A percentile compares a stretch with the other conserved stretches of the same genome.
phyloP scores from a whole-genome alignment of 225 moss, liverwort and hornwort genomes.

The Straminergon stramineum region DNA sequence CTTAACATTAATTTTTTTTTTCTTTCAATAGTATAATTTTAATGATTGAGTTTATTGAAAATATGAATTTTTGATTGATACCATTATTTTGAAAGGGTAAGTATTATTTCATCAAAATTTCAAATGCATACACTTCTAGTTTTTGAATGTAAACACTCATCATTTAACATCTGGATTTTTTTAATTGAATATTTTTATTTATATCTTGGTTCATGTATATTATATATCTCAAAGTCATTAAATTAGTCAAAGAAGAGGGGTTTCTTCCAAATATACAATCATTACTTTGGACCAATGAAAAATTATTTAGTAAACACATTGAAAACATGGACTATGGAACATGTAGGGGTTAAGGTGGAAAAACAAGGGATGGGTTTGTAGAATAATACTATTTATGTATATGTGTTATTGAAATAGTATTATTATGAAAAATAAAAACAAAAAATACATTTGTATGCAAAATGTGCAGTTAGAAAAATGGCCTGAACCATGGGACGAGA shows the following conservation, averaged over 20 bases:
- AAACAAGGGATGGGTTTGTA: not conserved
- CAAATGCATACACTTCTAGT: not conserved
- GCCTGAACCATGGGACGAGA: slow-evolving; percentile 41
- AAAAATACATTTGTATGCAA: not conserved
- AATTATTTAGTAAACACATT: not conserved
- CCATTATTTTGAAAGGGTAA: not conserved
- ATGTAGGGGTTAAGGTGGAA: not conserved
- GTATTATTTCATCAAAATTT: not conserved
- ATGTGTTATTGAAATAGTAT: too few relatives aligned
- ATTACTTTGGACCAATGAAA: not conserved
- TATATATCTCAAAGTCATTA: not conserved
- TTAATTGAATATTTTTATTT: not conserved
- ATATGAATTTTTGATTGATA: rapidly evolving
- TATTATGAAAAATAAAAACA: too few relatives aligned
- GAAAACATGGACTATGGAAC: not conserved
- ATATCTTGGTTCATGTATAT: not conserved
- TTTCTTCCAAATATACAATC: not conserved
- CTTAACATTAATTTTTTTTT: rapidly evolving
- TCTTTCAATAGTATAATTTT: too few relatives aligned
- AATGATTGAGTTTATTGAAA: not conserved
- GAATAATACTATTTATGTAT: too few relatives aligned
- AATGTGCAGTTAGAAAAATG: slow-evolving; percentile 42
- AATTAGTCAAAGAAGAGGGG: rapidly evolving
- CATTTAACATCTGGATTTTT: rapidly evolving
- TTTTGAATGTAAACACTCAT: not conserved